Percentiles rank a stretch among this genome's conserved stretches.
These are phyloP conservation scores for Lipomyces orientalis DNA, from an alignment of 805 yeast species.

Conservation along the genomic window DNA sequence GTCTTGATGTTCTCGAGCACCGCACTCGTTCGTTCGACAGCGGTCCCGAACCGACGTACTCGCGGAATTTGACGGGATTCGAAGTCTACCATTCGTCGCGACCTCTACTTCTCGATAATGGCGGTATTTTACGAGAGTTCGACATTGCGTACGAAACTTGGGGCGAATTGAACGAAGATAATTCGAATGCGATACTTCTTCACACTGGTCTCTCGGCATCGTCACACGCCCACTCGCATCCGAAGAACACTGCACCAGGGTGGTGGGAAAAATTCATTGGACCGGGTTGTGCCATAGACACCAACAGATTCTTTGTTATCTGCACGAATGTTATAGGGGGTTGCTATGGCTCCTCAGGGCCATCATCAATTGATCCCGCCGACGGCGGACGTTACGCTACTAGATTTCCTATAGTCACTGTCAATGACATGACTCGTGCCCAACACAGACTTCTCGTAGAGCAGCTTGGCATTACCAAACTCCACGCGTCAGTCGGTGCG, in stretches of 20 bases:
- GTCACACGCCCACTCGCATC: conserved; percentile 87
- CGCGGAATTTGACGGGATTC: conserved; percentile 70
- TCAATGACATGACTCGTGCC: conserved; percentile 90
- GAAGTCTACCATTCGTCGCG: conserved; percentile 58
- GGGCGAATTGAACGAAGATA: conserved; percentile 71
- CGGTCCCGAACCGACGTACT: conserved; percentile 80
- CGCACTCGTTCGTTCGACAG: conserved; percentile 54
- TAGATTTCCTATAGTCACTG: conserved; percentile 81
- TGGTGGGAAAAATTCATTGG: conserved; percentile 98
- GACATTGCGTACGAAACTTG: conserved; percentile 92
- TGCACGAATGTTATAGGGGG: conserved; percentile 95
- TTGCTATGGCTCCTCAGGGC: conserved; percentile 95
- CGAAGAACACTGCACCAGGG: conserved; percentile 70
- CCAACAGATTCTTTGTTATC: conserved; percentile 77
- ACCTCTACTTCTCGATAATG: conserved; percentile 79
- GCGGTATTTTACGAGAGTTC: conserved; percentile 74
- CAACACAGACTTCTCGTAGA: conserved; percentile 72
- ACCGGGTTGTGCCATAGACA: conserved; percentile 76
- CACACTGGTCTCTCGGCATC: conserved; percentile 95
- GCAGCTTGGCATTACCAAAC: conserved; percentile 64
- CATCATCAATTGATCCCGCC: conserved; percentile 77
- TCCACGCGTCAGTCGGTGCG: conserved; percentile 84
- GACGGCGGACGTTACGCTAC: conserved; percentile 76
- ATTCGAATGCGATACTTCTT: conserved; percentile 74
- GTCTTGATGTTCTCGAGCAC: conserved; percentile 75